Conservation (phyloP, 108 stramenopile genomes). For the Skeletonema potamos region DNA sequence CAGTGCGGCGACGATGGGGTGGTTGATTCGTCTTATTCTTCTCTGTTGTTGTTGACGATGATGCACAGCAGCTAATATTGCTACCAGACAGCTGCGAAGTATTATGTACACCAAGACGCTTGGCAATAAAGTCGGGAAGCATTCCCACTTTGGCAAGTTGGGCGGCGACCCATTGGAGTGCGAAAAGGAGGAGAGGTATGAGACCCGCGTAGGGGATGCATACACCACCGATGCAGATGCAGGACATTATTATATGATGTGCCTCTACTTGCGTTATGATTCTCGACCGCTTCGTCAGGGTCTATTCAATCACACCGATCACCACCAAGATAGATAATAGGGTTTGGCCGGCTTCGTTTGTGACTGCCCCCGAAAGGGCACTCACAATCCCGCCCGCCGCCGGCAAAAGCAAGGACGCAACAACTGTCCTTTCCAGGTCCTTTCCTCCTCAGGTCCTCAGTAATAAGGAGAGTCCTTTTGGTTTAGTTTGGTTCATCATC, state of each 20-base stretch:
- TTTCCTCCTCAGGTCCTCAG: too few species aligned
- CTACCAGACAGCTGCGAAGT: background rate
- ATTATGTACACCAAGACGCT: slow-evolving; percentile 28
- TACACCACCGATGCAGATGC: slow-evolving; percentile 78
- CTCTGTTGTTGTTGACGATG: background rate
- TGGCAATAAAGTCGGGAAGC: slow-evolving; percentile 51
- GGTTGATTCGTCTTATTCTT: background rate
- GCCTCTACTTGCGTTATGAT: too few species aligned
- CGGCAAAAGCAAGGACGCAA: too few species aligned
- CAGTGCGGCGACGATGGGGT: background rate
- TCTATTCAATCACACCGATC: too few species aligned
- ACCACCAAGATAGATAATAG: too few species aligned
- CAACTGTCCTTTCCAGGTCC: too few species aligned
- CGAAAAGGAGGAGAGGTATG: slow-evolving; percentile 61
- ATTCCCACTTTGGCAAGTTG: slow-evolving; percentile 43
- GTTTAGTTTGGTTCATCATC: too few species aligned
- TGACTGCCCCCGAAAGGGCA: too few species aligned
- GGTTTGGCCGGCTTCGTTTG: too few species aligned
- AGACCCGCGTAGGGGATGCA: slow-evolving; percentile 86
- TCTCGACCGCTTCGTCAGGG: too few species aligned
- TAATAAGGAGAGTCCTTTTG: too few species aligned
- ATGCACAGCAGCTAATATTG: background rate
- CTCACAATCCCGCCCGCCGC: too few species aligned
- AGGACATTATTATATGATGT: slow-evolving; percentile 30
- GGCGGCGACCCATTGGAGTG: slow-evolving; percentile 51